Evolutionary conservation across 345 rosid genomes (phyloP).

Genomic region (Euphorbia peplus): DNA sequence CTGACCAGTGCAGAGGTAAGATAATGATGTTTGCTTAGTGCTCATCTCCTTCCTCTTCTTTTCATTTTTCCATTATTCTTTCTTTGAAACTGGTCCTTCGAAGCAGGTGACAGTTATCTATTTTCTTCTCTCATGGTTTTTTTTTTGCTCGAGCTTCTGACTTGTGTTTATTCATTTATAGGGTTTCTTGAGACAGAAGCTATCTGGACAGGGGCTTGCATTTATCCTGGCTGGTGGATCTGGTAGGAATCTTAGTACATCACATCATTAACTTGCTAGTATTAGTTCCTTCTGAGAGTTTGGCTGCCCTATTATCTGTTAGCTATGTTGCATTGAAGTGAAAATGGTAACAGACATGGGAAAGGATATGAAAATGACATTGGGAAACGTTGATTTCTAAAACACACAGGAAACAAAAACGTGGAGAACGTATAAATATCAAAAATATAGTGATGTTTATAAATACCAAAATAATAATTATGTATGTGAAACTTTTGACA

Average conservation of each 20-base stretch:
- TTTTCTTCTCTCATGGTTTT: constrained; percentile 3
- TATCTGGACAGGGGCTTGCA: constrained; percentile 94
- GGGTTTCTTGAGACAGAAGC: constrained; percentile 88
- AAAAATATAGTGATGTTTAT: no score
- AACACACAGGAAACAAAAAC: no score
- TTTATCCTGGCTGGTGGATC: constrained; percentile 94
- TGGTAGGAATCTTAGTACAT: constrained; percentile 45
- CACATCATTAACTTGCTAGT: not conserved
- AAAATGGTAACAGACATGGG: no score
- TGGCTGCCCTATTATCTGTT: constrained; percentile 3
- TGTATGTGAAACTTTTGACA: no score
- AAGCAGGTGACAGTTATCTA: no score
- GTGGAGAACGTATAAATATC: no score
- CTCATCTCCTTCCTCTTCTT: not conserved
- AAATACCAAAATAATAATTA: no score
- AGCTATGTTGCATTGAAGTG: no score
- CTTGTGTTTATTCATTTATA: constrained; percentile 24
- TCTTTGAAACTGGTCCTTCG: not conserved
- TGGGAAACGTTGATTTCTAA: no score
- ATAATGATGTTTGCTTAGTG: constrained; percentile 1
- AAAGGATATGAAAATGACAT: no score
- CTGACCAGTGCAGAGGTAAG: constrained; percentile 73
- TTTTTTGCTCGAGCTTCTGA: constrained; percentile 8
- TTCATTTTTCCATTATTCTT: not conserved
- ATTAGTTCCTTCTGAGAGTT: not conserved